Evolutionary conservation across 2,329 filamentous ascomycete species (phyloP).

Genomic region (Sordariomycetes sp.): DNA sequence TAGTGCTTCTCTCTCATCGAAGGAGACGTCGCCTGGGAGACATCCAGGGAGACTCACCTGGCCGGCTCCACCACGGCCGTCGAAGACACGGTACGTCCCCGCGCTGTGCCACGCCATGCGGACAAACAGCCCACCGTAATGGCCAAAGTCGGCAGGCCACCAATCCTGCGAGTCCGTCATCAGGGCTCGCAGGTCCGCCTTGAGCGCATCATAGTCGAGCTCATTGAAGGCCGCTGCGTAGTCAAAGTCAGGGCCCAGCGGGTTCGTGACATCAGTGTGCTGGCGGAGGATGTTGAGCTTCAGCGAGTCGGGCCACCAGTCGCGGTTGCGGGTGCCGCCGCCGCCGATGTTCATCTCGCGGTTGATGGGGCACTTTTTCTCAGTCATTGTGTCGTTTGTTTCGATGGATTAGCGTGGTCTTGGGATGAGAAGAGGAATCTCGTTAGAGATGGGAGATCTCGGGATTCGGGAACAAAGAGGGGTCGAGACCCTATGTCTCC

Average conservation of each 20-base stretch:
- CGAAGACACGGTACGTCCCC: conserved; percentile 63
- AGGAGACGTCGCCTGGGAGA: too few relatives aligned
- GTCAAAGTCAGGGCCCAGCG: conserved; percentile 52
- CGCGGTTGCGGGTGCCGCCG: conserved; percentile 51
- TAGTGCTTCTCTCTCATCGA: too few relatives aligned
- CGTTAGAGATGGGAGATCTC: too few relatives aligned
- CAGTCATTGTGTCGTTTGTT: too few relatives aligned
- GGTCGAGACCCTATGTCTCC: too few relatives aligned
- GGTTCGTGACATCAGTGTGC: conserved; percentile 50
- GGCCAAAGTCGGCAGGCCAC: conserved; percentile 74
- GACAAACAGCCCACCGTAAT: conserved; percentile 70
- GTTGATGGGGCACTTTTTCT: conserved; percentile 16
- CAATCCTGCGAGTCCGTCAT: conserved; percentile 71
- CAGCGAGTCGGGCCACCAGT: conserved; percentile 65
- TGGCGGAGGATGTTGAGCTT: conserved; percentile 62
- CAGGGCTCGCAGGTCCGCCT: conserved; percentile 57
- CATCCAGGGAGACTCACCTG: conserved; percentile 13
- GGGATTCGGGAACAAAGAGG: too few relatives aligned
- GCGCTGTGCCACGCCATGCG: conserved; percentile 74
- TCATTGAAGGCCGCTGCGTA: conserved; percentile 61
- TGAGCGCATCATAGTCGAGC: conserved; percentile 56
- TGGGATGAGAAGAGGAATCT: too few relatives aligned
- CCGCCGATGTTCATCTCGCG: conserved; percentile 30
- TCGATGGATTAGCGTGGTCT: too few relatives aligned
- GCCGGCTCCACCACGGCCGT: conserved; percentile 64